Evolutionary conservation across 2,329 filamentous ascomycete species (phyloP), one percentile per base, ranked within the genome.

Genomic region (Diaporthe ilicicola): DNA sequence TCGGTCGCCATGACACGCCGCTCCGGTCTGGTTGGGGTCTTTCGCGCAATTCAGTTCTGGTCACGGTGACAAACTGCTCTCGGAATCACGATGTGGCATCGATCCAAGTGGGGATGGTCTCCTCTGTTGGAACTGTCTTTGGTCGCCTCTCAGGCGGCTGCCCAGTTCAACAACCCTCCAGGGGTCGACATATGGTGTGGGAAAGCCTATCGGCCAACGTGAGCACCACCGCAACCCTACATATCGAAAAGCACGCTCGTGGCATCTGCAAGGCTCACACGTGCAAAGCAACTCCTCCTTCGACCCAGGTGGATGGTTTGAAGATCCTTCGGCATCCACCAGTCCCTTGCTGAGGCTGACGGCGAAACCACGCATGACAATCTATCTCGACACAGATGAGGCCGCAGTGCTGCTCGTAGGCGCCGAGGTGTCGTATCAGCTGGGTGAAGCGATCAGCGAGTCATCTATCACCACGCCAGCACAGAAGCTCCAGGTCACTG

Each of bases 291-390:
- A 85, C 70, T 79, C 81, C 4, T 82, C 84, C 1, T 82, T 85
- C 73, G 77, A 86, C 72, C 86, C 85, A 0, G 85, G 84, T 42
- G 86, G 86, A 24, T 79, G 80, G 76, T 79, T 88, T 7, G 73
- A 80, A 9, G 78, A 81, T 39, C 85, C 86, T 13, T 44, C 72
- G 9, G 73, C 70, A 27, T 82, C 82, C 24, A 56, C 76, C 4
- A 74, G 74, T n/a, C 79, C 80, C 5, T 73, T 84, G 50, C 77
- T 87, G 17, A 78, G 84, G 73, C 72, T 87, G 2, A 78, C 78
- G n/a, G 71, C 87, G n/a, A 79, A 81, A 55, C 83, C 86, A 17
- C 82, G 83, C 7, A 83, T 86, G 76, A 84, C 77, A 61, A 81
- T 87, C 8, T 88, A 87, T 76, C 79, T 84, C 12, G 79, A 82